Percentiles rank a stretch among this genome's conserved stretches.
Conservation (phyloP, 192 early-diverging fungal genomes). For the Obelidium mucronatum region DNA sequence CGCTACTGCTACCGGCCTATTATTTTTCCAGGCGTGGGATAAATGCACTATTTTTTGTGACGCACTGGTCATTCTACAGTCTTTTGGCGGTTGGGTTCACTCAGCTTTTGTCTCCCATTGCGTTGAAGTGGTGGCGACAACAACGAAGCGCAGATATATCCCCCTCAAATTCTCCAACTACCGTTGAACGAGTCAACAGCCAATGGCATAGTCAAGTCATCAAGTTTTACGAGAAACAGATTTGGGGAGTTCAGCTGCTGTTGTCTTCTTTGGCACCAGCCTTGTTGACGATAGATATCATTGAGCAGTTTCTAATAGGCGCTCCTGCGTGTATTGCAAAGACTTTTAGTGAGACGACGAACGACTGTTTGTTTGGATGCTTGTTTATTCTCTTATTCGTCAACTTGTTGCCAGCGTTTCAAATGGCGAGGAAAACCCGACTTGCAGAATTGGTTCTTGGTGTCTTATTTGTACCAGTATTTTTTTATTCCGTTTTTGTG, state of each 20-base stretch:
- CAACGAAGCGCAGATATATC: not conserved
- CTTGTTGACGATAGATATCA: conserved; percentile 31
- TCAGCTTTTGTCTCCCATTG: conserved; percentile 20
- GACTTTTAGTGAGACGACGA: conserved; percentile 16
- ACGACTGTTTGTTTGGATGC: conserved; percentile 42
- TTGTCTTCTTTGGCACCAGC: conserved; percentile 16
- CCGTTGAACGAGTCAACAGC: not conserved
- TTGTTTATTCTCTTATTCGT: conserved; percentile 30
- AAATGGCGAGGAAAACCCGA: conserved; percentile 29
- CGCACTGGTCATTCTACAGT: conserved; percentile 41
- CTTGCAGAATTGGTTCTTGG: conserved; percentile 21
- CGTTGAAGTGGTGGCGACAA: conserved; percentile 29
- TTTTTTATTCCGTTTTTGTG: not conserved
- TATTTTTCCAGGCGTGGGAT: not conserved
- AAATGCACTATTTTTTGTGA: conserved; percentile 37
- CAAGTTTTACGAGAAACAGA: conserved; percentile 32
- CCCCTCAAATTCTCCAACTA: not conserved
- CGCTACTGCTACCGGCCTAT: conserved; percentile 27
- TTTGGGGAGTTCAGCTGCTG: conserved; percentile 33
- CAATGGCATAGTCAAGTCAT: conserved; percentile 24
- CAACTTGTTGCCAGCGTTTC: conserved; percentile 43
- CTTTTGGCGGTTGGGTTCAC: conserved; percentile 39
- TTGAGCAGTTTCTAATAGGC: conserved; percentile 8
- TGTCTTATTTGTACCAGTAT: conserved; percentile 20
- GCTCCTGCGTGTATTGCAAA: conserved; percentile 35